Conservation (phyloP, 2,329 filamentous ascomycete species). For the Paraconiothyrium sp. region DNA sequence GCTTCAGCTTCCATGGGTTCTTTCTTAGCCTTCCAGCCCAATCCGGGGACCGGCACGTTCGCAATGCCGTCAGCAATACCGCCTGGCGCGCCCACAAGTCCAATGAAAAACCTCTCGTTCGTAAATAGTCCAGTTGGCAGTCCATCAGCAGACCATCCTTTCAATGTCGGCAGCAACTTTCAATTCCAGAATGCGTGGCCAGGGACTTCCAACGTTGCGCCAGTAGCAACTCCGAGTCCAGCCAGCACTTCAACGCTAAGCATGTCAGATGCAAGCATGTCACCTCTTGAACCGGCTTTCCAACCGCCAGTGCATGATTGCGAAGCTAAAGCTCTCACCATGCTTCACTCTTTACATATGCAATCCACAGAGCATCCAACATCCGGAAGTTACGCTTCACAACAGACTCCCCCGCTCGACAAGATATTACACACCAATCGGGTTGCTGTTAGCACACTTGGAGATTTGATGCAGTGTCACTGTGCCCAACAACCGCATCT, state of each 20-base stretch:
- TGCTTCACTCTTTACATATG: conserved; percentile 13
- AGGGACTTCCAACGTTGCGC: not conserved
- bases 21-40: not conserved
- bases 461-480: conserved; percentile 1
- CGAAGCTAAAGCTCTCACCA: conserved; percentile 9
- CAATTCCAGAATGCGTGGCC: conserved; percentile 1
- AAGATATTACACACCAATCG: conserved; percentile 8
- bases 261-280: not conserved
- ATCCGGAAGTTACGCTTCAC: too few relatives aligned
- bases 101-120: not conserved
- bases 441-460: not conserved
- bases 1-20: not conserved
- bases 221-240: not conserved
- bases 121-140: not conserved
- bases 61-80: not conserved
- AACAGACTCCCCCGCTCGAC: not conserved
- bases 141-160: not conserved
- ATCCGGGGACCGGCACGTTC: not conserved
- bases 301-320: conserved; percentile 9
- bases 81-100: not conserved
- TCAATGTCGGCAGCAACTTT: not conserved
- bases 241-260: not conserved
- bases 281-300: not conserved
- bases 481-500: conserved; percentile 15
- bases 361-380: not conserved